These are phyloP conservation scores for Schizochytrium sp. DNA, from an alignment of 108 stramenopile species.

Conservation along the genomic window DNA sequence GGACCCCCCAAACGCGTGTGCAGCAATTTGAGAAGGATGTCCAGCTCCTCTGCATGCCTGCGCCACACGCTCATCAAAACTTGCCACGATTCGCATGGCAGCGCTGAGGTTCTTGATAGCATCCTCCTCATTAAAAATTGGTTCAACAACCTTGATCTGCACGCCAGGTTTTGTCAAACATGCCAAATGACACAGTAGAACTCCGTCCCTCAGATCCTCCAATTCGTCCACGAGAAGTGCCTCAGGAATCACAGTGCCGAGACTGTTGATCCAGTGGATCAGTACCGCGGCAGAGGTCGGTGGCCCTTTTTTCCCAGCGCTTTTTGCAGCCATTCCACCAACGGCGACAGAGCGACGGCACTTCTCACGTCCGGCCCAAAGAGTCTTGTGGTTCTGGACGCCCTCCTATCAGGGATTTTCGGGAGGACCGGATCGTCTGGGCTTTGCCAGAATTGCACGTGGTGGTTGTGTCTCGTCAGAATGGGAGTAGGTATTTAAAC, in stretches of 20 bases:
- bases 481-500: no score
- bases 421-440: no score
- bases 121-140: conserved; percentile 6
- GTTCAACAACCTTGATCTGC: background rate
- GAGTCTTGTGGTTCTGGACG: no score
- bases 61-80: background rate
- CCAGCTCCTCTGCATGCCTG: background rate
- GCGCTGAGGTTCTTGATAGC: background rate
- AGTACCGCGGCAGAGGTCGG: conserved; percentile 25
- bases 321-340: background rate
- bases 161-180: background rate
- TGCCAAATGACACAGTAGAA: conserved; percentile 42
- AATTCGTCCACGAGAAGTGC: conserved; percentile 50
- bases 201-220: conserved; percentile 19
- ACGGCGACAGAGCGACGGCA: no score
- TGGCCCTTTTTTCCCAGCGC: background rate
- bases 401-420: no score
- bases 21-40: background rate
- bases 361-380: no score
- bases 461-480: no score
- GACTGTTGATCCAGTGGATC: conserved; percentile 38
- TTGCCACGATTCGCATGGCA: background rate
- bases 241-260: background rate
- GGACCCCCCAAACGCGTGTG: background rate
- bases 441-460: no score